Base-by-base conservation (phyloP, 208 protist genomes). In the Trypanosoma grayi region DNA sequence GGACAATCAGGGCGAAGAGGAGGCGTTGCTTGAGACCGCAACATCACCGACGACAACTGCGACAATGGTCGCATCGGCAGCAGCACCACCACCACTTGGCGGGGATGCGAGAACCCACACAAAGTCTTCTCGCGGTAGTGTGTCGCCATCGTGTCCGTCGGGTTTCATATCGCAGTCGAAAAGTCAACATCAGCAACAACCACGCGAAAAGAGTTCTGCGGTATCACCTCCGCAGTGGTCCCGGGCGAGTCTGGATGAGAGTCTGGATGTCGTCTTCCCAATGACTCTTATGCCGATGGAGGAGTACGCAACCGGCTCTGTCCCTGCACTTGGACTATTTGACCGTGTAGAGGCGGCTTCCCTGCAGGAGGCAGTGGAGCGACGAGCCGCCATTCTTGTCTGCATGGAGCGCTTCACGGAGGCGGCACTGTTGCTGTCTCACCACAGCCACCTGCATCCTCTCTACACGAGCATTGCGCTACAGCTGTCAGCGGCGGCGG, bases 331-430 rank as follows among this genome's bases (percentile, higher is more conserved):
- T 36, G 44, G 45, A 16, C 9, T 28, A 25, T 79, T 67, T 27
- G 87, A 94, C 48, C 70, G 67, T 34, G 48, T 94, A 30, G 81
- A 73, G 20, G 59, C 77, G 46, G n/a, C 40, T 30, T 79, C 66
- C 22, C 51, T 83, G 31, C 79, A 90, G 48, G 85, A 88, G 48
- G 80, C 81, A 55, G 66, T 94, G 51, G 88, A 94, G 68, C 82
- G 88, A 22, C 82, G 84, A 18, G 82, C 85, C 25, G 75, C 80
- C 44, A 66, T 94, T 59, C 73, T 92, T 18, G 70, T 85, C 9
- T 64, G 84, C 39, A 66, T 90, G 64, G 74, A 72, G 22, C 65
- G 58, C 0, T 59, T 86, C 7, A 60, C 58, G 1, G 77, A 83
- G 33, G 87, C 87, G 1, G 70, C 81, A 13, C 52, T 76, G 61